Evolutionary conservation across 768 basidiomycete species (phyloP).

Genomic region (Leccinum incarnatum): DNA sequence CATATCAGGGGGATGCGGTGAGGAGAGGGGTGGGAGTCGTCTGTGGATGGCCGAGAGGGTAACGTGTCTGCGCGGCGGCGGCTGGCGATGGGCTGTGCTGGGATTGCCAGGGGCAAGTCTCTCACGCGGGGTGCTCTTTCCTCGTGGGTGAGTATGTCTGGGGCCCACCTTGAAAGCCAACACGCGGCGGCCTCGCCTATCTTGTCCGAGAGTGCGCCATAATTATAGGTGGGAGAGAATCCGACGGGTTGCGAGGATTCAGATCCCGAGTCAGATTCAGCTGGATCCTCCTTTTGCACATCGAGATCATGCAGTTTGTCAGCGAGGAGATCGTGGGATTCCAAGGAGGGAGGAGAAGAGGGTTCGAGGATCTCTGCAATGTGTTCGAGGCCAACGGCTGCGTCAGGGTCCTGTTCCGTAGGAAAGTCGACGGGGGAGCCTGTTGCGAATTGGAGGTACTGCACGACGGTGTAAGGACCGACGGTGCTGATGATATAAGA

Average conservation of each 20-base stretch:
- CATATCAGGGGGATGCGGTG: slow-evolving; percentile 56
- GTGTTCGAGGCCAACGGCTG: slow-evolving; percentile 68
- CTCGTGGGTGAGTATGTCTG: slow-evolving; percentile 71
- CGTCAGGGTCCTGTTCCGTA: slow-evolving; percentile 45
- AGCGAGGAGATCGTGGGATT: slow-evolving; percentile 23
- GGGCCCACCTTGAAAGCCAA: slow-evolving; percentile 86
- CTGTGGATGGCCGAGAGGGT: slow-evolving; percentile 20
- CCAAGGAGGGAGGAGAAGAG: slow-evolving; percentile 17
- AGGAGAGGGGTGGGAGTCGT: slow-evolving; percentile 14
- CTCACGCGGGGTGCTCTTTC: slow-evolving; percentile 32
- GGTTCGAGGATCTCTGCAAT: slow-evolving; percentile 52
- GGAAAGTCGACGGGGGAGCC: slow-evolving; percentile 58
- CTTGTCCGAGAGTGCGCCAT: slow-evolving; percentile 88
- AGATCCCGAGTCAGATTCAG: slow-evolving; percentile 33
- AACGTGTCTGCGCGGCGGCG: slow-evolving; percentile 33
- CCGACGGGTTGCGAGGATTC: slow-evolving; percentile 17
- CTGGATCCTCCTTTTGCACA: slow-evolving; percentile 37
- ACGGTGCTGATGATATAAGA: slow-evolving; percentile 67
- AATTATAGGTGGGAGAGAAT: slow-evolving; percentile 52
- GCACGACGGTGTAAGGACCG: slow-evolving; percentile 71
- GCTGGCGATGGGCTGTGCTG: slow-evolving; percentile 11
- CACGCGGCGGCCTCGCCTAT: slow-evolving; percentile 87
- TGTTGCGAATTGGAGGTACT: slow-evolving; percentile 80
- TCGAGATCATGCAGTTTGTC: slow-evolving; percentile 33
- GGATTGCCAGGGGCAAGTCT: slow-evolving; percentile 17